Evolutionary conservation across 1,284 basidiomycete species (phyloP).

Genomic region (Melampsora americana): DNA sequence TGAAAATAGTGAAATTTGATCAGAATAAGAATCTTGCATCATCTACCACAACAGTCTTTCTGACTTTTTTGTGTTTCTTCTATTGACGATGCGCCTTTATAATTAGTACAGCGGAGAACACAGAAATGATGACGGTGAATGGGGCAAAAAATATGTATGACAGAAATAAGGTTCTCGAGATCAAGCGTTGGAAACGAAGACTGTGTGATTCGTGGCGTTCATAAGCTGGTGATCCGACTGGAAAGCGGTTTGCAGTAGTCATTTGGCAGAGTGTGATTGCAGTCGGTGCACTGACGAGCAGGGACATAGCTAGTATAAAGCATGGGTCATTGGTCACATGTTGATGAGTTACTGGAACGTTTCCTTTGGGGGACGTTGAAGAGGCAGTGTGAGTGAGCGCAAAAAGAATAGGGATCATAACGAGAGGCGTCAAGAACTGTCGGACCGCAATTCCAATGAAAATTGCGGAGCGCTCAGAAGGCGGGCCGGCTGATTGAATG

Average conservation of each 20-base stretch:
- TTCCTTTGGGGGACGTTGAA: too few species aligned
- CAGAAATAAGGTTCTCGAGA: too few species aligned
- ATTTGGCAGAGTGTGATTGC: slow-evolving; percentile 52
- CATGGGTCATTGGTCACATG: slow-evolving; percentile 4
- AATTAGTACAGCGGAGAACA: too few species aligned
- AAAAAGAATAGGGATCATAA: slow-evolving; percentile 25
- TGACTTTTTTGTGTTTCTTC: too few species aligned
- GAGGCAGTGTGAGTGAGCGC: not conserved
- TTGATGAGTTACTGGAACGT: too few species aligned
- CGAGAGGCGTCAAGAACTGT: slow-evolving; percentile 26
- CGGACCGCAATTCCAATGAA: slow-evolving; percentile 37
- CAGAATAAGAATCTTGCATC: too few species aligned
- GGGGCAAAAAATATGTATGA: too few species aligned
- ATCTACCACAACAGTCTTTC: too few species aligned
- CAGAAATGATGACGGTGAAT: too few species aligned
- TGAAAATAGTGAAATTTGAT: too few species aligned
- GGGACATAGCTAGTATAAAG: slow-evolving; percentile 13
- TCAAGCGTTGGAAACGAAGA: too few species aligned
- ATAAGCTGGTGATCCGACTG: slow-evolving; percentile 35
- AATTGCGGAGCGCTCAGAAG: slow-evolving; percentile 27
- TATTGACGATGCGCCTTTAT: too few species aligned
- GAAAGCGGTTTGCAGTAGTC: slow-evolving; percentile 45
- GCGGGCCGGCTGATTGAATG: slow-evolving; percentile 13
- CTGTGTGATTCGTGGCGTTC: slow-evolving; percentile 5
- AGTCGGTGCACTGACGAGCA: slow-evolving; percentile 44